Evolutionary conservation across 2,329 filamentous ascomycete species (phyloP), one percentile per base, ranked within the genome.

Genomic region (Berkeleyomyces rouxiae): DNA sequence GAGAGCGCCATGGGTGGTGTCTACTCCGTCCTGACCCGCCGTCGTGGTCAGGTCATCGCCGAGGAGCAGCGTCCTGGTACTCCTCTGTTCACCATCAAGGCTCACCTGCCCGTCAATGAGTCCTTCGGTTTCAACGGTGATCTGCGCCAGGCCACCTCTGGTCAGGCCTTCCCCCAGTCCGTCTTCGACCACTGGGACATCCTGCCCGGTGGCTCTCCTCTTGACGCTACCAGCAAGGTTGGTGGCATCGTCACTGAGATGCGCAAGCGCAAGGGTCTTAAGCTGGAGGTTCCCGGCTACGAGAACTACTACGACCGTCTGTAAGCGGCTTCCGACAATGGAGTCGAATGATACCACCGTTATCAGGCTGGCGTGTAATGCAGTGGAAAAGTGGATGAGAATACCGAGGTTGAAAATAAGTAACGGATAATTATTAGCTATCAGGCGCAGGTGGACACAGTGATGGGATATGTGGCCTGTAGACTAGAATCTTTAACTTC

Each of bases 191-290:
- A 99, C 82, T 99, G 91, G 90, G 87, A 96, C 80, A 80, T 93
- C 71, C 85, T 97, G 70, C 89, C 91, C 71, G 92, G 92, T 85
- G 93, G 93, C 72, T 93, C 88, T 70, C 86, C 89, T 70, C 83
- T 96, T 73, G 92, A 99, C 78, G 69, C 77, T 74, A 86, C 84
- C 72, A 84, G 83, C 73, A 89, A 91, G 83, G 82, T 87, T 71
- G 93, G 91, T 75, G 77, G 83, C 74, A 81, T 96, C 71, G 90
- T 97, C 71, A 79, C 81, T 74, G 83, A 86, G 65, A 95, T 95
- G 87, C 90, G 93, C 75, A 96, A 96, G 86, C 89, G 92, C 80
- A 99, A 99, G 90, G 93, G 92, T 90, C 82, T 99, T 83, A 99
- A 99, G 90, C 79, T 87, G 74, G 84, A 90, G 72, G 88, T 96